phyloP scores from a whole-genome alignment of 2,329 filamentous ascomycete genomes.

The Cryphonectria carpinicola region DNA sequence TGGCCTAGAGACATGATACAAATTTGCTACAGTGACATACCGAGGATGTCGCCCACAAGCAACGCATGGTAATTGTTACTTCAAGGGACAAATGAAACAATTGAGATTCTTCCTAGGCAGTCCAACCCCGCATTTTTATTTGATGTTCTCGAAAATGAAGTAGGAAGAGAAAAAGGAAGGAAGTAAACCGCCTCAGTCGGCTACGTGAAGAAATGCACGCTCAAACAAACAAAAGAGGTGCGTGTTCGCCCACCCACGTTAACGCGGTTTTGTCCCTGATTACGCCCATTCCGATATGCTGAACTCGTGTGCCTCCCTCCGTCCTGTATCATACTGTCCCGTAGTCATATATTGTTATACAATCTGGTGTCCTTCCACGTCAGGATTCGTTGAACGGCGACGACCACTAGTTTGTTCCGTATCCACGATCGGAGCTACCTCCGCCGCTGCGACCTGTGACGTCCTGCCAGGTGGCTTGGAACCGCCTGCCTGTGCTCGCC shows the following conservation, averaged over 20 bases:
- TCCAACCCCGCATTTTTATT: neutral
- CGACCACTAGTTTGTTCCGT: slow-evolving; percentile 21
- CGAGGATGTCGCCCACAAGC: neutral
- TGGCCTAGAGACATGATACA: neutral
- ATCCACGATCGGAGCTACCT: slow-evolving; percentile 13
- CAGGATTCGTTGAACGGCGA: neutral
- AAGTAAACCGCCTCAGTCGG: neutral
- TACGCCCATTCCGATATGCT: neutral
- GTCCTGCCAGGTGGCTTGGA: slow-evolving; percentile 88
- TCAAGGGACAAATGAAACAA: neutral
- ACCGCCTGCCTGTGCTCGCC: slow-evolving; percentile 78
- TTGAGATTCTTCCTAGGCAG: neutral
- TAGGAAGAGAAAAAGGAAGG: neutral
- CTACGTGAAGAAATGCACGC: neutral
- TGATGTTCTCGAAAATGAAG: neutral
- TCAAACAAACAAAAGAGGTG: neutral
- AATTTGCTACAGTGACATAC: neutral
- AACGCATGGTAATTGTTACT: neutral
- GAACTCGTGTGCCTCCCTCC: slow-evolving; percentile 7
- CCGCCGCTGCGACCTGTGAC: slow-evolving; percentile 63
- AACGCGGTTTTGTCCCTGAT: neutral
- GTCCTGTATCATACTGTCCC: neutral
- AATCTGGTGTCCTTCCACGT: slow-evolving; percentile 2
- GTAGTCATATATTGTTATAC: slow-evolving; percentile 6
- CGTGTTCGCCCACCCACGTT: neutral